Evolutionary conservation across 768 basidiomycete genomes (phyloP).

Genomic region (Pholiota microspora): DNA sequence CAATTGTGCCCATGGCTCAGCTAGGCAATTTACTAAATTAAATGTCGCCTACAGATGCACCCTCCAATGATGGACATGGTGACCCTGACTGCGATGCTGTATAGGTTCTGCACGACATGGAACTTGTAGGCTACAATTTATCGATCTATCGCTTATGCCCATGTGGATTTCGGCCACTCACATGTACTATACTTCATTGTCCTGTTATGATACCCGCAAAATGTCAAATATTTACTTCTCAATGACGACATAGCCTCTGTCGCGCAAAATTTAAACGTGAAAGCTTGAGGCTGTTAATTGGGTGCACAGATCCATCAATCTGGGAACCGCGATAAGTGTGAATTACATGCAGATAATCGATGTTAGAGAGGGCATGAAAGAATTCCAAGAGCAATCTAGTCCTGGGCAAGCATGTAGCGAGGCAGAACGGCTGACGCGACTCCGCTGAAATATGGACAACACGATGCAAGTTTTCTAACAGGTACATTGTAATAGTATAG

Average conservation of each 20-base stretch:
- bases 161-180: slow-evolving; percentile 10
- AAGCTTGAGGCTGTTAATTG: slow-evolving; percentile 16
- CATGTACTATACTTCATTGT: slow-evolving; percentile 21
- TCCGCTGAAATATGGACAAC: slow-evolving; percentile 32
- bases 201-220: slow-evolving; percentile 17
- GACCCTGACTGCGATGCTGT: slow-evolving; percentile 82
- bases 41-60: slow-evolving; percentile 60
- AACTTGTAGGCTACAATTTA: slow-evolving; percentile 36
- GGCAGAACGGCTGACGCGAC: slow-evolving; percentile 21
- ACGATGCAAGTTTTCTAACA: slow-evolving; percentile 37
- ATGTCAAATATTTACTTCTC: slow-evolving; percentile 15
- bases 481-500: slow-evolving; percentile 28
- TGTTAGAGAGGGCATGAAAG: slow-evolving; percentile 26
- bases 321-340: slow-evolving; percentile 3
- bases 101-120: slow-evolving; percentile 68
- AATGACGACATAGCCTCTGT: slow-evolving; percentile 19
- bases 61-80: slow-evolving; percentile 91
- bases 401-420: slow-evolving; percentile 23
- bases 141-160: slow-evolving; percentile 15
- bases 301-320: slow-evolving; percentile 8
- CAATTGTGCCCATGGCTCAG: slow-evolving; percentile 18
- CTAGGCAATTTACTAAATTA: slow-evolving; percentile 3
- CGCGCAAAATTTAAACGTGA: slow-evolving; percentile 17
- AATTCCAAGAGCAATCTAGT: not conserved
- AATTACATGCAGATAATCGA: slow-evolving; percentile 14